These are phyloP conservation scores for Massarina eburnea DNA, from an alignment of 2,329 filamentous ascomycete genomes.

Conservation along the genomic window DNA sequence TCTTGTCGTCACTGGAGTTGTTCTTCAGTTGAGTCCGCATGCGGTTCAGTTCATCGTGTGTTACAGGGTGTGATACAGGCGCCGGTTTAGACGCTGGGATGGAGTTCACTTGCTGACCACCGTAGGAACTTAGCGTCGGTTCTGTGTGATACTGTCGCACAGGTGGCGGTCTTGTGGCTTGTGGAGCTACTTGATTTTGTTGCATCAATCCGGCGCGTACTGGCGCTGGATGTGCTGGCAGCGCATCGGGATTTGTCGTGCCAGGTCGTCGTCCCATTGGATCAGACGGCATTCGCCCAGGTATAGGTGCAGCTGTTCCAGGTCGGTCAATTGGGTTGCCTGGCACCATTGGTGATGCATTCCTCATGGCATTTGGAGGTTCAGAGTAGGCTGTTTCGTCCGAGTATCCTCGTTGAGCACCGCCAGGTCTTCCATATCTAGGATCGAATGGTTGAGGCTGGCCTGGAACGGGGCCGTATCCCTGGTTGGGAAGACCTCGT, in stretches of 20 bases:
- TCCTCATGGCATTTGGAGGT: conserved; percentile 36
- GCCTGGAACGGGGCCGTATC: conserved; percentile 15
- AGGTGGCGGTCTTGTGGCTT: conserved; percentile 50
- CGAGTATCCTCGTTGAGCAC: conserved; percentile 38
- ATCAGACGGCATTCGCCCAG: conserved; percentile 29
- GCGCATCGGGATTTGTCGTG: conserved; percentile 57
- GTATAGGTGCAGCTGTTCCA: conserved; percentile 34
- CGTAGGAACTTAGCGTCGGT: conserved; percentile 41
- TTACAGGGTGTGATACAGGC: conserved; percentile 61
- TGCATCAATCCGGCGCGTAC: conserved; percentile 55
- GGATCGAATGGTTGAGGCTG: conserved; percentile 31
- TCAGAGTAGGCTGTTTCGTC: conserved; percentile 40
- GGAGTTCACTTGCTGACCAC: conserved; percentile 21
- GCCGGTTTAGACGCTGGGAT: conserved; percentile 17
- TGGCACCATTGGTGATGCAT: conserved; percentile 26
- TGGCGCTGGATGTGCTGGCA: conserved; percentile 58
- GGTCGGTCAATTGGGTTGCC: conserved; percentile 31
- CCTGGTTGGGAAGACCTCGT: conserved; percentile 18
- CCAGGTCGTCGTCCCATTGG: conserved; percentile 36
- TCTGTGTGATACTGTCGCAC: conserved; percentile 55
- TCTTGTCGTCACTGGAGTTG: conserved; percentile 71
- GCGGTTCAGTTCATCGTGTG: conserved; percentile 73
- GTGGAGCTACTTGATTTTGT: conserved; percentile 29
- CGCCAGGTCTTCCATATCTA: conserved; percentile 29
- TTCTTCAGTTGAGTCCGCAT: conserved; percentile 69